Conservation (phyloP, 108 stramenopile species). For the Pseudonitzschia multistriata region DNA sequence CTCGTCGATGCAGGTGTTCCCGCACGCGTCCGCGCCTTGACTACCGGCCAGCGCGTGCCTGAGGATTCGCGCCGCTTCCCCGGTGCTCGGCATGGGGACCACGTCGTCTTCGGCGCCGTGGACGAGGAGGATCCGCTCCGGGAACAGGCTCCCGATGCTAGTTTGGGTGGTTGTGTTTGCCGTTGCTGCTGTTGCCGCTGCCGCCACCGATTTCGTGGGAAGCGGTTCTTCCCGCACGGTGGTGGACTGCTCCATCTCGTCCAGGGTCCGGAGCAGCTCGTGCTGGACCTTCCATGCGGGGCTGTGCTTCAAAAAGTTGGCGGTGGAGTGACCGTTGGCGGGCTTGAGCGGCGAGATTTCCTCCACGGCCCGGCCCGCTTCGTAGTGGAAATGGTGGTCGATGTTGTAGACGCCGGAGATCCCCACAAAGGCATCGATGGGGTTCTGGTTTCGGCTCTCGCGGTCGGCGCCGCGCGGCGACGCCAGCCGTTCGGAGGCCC, state of each 20-base stretch:
- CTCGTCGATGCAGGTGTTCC: conserved; percentile 49
- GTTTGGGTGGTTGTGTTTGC: background rate
- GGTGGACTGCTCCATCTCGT: background rate
- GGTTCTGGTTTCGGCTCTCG: background rate
- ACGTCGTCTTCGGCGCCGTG: conserved; percentile 83
- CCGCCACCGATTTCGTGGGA: conserved; percentile 13
- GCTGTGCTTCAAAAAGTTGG: conserved; percentile 52
- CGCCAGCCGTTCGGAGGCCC: background rate
- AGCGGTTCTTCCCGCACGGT: background rate
- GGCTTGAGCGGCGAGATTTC: conserved; percentile 81
- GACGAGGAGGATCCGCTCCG: conserved; percentile 48
- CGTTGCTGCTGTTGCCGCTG: background rate
- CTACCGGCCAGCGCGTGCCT: conserved; percentile 36
- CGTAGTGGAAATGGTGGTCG: conserved; percentile 81
- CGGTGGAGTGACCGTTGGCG: conserved; percentile 54
- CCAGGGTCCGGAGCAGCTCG: background rate
- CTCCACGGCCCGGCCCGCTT: conserved; percentile 82
- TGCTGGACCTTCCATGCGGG: conserved; percentile 49
- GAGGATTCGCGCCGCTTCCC: conserved; percentile 61
- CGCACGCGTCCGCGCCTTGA: no score
- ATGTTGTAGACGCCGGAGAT: conserved; percentile 79
- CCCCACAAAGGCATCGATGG: conserved; percentile 54
- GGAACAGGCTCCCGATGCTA: conserved; percentile 17
- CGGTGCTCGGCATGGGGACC: conserved; percentile 77
- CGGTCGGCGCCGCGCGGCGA: background rate